These are phyloP conservation scores for Neofusicoccum umdonicola DNA, from an alignment of 2,329 filamentous ascomycete species.

Conservation along the genomic window DNA sequence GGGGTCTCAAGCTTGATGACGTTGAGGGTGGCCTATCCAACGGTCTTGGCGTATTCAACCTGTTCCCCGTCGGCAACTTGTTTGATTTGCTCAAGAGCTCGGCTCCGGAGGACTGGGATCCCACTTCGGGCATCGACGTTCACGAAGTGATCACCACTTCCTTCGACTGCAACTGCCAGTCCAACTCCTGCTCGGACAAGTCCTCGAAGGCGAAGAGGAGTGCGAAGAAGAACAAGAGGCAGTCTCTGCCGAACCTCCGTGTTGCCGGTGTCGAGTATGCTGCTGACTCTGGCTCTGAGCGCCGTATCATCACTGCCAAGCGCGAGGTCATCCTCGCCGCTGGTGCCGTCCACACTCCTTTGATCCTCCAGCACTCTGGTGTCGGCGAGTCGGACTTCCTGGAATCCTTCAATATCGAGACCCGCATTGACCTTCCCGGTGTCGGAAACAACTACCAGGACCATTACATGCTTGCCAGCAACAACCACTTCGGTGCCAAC, in stretches of 20 bases:
- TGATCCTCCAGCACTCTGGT: conserved; percentile 61
- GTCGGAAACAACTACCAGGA: conserved; percentile 35
- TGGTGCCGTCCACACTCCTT: conserved; percentile 57
- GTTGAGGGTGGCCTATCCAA: background rate
- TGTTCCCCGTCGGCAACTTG: background rate
- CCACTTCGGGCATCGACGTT: background rate
- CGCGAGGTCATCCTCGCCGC: conserved; percentile 59
- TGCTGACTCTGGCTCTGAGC: background rate
- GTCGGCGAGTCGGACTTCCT: conserved; percentile 50
- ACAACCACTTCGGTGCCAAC: conserved; percentile 27
- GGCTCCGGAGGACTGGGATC: background rate
- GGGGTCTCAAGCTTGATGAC: background rate
- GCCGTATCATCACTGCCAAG: conserved; percentile 33
- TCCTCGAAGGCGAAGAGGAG: background rate
- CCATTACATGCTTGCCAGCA: conserved; percentile 19
- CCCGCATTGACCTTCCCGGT: conserved; percentile 29
- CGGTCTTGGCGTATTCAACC: conserved; percentile 1
- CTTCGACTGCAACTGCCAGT: background rate
- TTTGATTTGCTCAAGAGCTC: conserved; percentile 4
- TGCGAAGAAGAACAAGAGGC: conserved; percentile 9
- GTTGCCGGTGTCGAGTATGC: conserved; percentile 14
- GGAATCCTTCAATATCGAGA: conserved; percentile 18
- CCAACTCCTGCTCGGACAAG: background rate
- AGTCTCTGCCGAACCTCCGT: background rate
- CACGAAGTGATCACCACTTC: background rate